phyloP scores from a whole-genome alignment of 768 basidiomycete genomes.

The Russula sp. region DNA sequence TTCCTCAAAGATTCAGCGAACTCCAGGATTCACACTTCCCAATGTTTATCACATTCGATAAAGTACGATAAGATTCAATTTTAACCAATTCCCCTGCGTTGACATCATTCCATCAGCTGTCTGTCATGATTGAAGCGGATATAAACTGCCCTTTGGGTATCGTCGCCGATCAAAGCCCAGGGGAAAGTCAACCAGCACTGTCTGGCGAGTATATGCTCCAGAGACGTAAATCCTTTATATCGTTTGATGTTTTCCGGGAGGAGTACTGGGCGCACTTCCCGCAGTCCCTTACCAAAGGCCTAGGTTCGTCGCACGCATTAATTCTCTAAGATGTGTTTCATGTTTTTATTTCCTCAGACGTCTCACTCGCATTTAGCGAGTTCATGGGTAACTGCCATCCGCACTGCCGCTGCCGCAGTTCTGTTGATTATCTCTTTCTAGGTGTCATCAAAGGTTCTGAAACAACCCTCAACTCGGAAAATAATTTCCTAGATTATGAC shows the following conservation, averaged over 20 bases:
- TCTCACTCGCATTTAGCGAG: slow-evolving; percentile 62
- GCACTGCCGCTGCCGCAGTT: too few relatives aligned
- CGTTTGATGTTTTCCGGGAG: slow-evolving; percentile 48
- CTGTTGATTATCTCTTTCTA: slow-evolving; percentile 9
- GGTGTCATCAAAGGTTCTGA: slow-evolving; percentile 72
- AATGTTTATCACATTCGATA: slow-evolving; percentile 64
- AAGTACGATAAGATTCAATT: slow-evolving; percentile 39
- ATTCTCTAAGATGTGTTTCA: not conserved
- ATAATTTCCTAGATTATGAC: slow-evolving; percentile 21
- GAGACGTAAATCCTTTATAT: slow-evolving; percentile 34
- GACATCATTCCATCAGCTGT: slow-evolving; percentile 40
- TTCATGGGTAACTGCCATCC: slow-evolving; percentile 48
- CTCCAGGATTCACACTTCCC: slow-evolving; percentile 64
- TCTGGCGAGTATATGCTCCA: slow-evolving; percentile 26
- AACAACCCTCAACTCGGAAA: slow-evolving; percentile 37
- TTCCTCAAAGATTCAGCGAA: slow-evolving; percentile 55
- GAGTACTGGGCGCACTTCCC: slow-evolving; percentile 64
- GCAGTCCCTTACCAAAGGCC: slow-evolving; percentile 48
- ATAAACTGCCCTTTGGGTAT: slow-evolving; percentile 27
- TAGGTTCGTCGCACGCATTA: slow-evolving; percentile 45
- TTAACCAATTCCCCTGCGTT: not conserved
- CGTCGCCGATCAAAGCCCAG: not conserved
- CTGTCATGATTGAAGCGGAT: slow-evolving; percentile 50
- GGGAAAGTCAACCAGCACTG: not conserved
- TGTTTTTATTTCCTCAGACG: slow-evolving; percentile 44